These are phyloP conservation scores for Mortierella sp. DNA, from an alignment of 371 early-diverging fungal genomes.

Conservation along the genomic window DNA sequence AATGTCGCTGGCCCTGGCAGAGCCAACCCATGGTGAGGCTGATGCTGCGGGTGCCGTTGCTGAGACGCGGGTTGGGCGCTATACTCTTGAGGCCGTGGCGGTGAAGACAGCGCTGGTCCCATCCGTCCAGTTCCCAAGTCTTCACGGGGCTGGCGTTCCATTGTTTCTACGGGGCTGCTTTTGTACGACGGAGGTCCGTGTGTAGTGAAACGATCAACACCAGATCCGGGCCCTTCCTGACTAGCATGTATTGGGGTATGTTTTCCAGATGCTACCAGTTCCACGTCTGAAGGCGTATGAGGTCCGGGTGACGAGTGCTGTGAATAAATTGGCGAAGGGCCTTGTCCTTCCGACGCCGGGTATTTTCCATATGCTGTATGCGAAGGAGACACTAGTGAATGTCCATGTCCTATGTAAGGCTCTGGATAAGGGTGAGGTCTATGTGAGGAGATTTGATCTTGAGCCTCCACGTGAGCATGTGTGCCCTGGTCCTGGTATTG, in stretches of 20 bases:
- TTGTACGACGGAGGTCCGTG: slow-evolving; percentile 12
- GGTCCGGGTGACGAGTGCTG: neutral
- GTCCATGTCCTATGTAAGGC: slow-evolving; percentile 1
- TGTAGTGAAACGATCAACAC: neutral
- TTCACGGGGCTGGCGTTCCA: slow-evolving; percentile 4
- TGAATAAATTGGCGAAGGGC: neutral
- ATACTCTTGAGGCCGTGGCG: slow-evolving; percentile 13
- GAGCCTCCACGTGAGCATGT: neutral
- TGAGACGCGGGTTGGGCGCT: slow-evolving; percentile 6
- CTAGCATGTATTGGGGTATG: neutral
- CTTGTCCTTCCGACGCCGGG: neutral
- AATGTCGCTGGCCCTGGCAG: neutral
- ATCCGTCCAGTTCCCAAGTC: neutral
- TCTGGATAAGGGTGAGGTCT: slow-evolving; percentile 10
- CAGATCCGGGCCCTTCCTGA: neutral
- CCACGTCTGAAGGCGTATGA: neutral
- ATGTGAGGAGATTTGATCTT: neutral
- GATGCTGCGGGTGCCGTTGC: no score
- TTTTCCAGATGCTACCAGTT: neutral
- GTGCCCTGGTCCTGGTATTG: slow-evolving; percentile 6
- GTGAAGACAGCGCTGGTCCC: slow-evolving; percentile 4
- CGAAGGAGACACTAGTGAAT: neutral
- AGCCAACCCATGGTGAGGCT: neutral
- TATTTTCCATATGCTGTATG: slow-evolving; percentile 2
- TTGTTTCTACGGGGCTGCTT: neutral